Percentiles rank a stretch among this genome's conserved stretches.
phyloP scores from a whole-genome alignment of 2,329 filamentous ascomycete species.

The Fusarium ramigenum region DNA sequence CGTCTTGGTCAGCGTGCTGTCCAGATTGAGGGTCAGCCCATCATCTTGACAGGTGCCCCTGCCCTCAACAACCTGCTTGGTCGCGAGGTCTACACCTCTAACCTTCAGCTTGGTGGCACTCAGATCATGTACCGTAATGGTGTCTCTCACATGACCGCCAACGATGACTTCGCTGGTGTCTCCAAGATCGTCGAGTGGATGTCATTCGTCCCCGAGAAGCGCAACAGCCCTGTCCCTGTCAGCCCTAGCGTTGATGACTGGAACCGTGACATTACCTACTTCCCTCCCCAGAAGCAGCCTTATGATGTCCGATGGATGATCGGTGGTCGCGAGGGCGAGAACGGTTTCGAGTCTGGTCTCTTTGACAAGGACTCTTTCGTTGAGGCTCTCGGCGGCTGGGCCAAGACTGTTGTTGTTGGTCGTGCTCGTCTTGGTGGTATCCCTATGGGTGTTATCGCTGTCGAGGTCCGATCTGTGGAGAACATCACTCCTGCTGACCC shows the following conservation, averaged over 20 bases:
- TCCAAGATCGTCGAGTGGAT: conserved; percentile 99
- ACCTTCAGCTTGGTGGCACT: conserved; percentile 98
- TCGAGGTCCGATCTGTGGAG: conserved; percentile 95
- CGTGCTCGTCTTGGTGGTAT: conserved; percentile 97
- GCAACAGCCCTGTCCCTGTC: conserved; percentile 91
- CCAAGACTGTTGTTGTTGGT: conserved; percentile 93
- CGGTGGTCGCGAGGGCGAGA: conserved; percentile 82
- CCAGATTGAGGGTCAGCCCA: conserved; percentile 98
- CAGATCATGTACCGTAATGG: conserved; percentile 99
- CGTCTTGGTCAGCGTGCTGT: conserved; percentile 98
- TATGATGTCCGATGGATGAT: conserved; percentile 98
- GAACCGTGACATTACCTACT: conserved; percentile 92
- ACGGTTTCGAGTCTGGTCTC: conserved; percentile 81
- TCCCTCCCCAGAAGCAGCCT: conserved; percentile 80
- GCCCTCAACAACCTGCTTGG: conserved; percentile 98
- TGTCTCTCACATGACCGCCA: conserved; percentile 98
- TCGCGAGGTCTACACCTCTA: conserved; percentile 98
- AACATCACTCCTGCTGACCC: conserved; percentile 97
- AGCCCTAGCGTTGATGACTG: conserved; percentile 84
- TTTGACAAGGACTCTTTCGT: conserved; percentile 98
- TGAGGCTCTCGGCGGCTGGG: conserved; percentile 96
- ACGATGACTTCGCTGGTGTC: conserved; percentile 97
- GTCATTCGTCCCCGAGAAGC: conserved; percentile 96
- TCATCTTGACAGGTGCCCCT: conserved; percentile 96
- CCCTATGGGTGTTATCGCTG: conserved; percentile 96